Percentiles rank a stretch among this genome's conserved stretches.
Evolutionary conservation across 352 stramenopile genomes (phyloP).

Genomic region (Peronospora belbahrii): DNA sequence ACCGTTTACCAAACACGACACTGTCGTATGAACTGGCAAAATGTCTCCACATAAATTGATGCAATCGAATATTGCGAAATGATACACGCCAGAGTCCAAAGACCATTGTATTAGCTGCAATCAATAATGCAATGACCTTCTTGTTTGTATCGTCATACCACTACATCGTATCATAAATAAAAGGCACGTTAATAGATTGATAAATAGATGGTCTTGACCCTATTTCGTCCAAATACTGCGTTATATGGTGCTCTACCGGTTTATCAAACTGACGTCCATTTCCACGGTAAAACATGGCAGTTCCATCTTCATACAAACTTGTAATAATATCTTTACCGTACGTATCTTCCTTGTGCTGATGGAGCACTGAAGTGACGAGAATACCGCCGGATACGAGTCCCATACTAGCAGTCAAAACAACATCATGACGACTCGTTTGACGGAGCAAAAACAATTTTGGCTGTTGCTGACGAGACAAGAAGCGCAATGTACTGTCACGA

Average conservation of each 20-base stretch:
- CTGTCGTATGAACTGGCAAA: constrained; percentile 80
- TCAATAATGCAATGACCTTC: constrained; percentile 48
- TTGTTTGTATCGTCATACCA: constrained; percentile 61
- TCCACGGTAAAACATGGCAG: constrained; percentile 20
- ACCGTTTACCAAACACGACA: constrained; percentile 50
- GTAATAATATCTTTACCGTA: constrained; percentile 7
- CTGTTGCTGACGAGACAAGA: constrained; percentile 13
- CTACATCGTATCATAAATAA: constrained; percentile 8
- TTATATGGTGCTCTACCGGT: too few relatives aligned
- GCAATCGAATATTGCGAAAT: constrained; percentile 32
- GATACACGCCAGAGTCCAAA: constrained; percentile 75
- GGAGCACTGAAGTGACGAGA: constrained; percentile 26
- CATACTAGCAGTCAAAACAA: constrained; percentile 43
- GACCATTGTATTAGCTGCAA: constrained; percentile 58
- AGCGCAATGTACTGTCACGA: constrained; percentile 12
- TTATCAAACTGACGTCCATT: constrained; percentile 17
- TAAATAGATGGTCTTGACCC: too few relatives aligned
- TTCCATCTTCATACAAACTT: constrained; percentile 25
- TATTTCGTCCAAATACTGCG: too few relatives aligned
- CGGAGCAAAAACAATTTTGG: constrained; percentile 9
- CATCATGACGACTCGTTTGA: constrained; percentile 25
- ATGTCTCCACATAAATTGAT: constrained; percentile 75
- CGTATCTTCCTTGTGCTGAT: constrained; percentile 4
- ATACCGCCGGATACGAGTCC: constrained; percentile 42
- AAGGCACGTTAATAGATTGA: background rate